Evolutionary conservation across 2,329 filamentous ascomycete species (phyloP).

Genomic region (Alternaria angustiovoidea): DNA sequence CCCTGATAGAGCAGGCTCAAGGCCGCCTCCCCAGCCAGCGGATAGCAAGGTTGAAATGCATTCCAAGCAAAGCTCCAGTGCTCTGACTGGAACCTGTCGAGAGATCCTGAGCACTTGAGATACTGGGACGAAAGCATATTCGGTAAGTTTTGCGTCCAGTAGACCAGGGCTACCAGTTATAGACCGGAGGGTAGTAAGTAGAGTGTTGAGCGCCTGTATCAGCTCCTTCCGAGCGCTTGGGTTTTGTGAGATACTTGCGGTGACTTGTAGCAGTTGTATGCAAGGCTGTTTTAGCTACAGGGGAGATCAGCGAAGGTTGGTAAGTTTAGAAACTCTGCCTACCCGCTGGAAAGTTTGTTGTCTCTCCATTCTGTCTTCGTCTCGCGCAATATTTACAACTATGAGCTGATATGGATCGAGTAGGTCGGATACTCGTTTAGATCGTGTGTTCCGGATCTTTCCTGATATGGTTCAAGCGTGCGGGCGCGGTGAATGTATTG

Average conservation of each 20-base stretch:
- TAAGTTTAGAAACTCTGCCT: conserved; percentile 6
- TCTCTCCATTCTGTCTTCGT: conserved; percentile 42
- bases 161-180: conserved; percentile 46
- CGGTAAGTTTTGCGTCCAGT: conserved; percentile 83
- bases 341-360: conserved; percentile 53
- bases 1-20: conserved; percentile 76
- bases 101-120: conserved; percentile 84
- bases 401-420: neutral
- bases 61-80: conserved; percentile 78
- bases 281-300: conserved; percentile 65
- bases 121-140: conserved; percentile 94
- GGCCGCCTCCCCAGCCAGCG: conserved; percentile 78
- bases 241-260: conserved; percentile 59
- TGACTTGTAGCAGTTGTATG: conserved; percentile 65
- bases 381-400: neutral
- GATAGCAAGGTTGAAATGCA: conserved; percentile 77
- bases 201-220: conserved; percentile 55
- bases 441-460: neutral
- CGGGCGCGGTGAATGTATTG: neutral
- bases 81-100: conserved; percentile 72
- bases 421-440: neutral
- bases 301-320: conserved; percentile 8
- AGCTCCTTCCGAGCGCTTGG: conserved; percentile 58
- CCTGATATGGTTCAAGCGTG: neutral
- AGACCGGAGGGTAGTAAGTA: conserved; percentile 54